Evolutionary conservation across 176 grass and related monocot species (phyloP), one percentile per base, ranked within the genome.

Genomic region (Carex littledalei): DNA sequence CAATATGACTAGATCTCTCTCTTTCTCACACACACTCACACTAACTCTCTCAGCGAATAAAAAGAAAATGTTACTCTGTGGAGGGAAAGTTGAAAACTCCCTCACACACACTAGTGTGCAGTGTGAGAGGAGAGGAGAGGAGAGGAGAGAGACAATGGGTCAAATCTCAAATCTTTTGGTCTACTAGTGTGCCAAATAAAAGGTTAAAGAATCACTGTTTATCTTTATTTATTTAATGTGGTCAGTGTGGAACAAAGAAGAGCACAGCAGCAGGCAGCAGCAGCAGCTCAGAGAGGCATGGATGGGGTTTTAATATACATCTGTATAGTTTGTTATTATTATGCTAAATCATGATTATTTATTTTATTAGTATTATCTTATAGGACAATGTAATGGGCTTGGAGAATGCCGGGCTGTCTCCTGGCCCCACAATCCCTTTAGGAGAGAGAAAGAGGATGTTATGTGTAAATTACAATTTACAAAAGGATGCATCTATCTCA

Each of bases 41-140:
- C 71, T n/a, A 50, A n/a, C 39, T 52, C 58, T 39, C 37, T 62
- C 20, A 16, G 31, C 12, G 24, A 32, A 32, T 6, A 24, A 29
- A 17, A 87, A 66, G 77, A 3, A 69, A 37, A 75, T 53, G 17
- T 82, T 62, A 53, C 17, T 14, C 34, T 41, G 15, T 82, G 84
- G 57, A 86, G 87, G 77, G 77, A 89, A 52, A 34, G 74, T 78
- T 57, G 74, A 57, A 84, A 84, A 69, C 67, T 78, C 79, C 43
- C 47, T 35, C 79, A 82, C 78, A 78, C 79, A 82, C 78, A 78
- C 80, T 39, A 81, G 31, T 80, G 61, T 67, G 82, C 39, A 81
- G 77, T 86, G 64, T 64, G 66, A 20, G 54, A 63, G 53, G 52
- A 85, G 13, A 85, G 8, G 47, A 34, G 63, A 67, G 7, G 63